phyloP scores from a whole-genome alignment of 2,329 filamentous ascomycete genomes.

The Harringtonia lauricola region DNA sequence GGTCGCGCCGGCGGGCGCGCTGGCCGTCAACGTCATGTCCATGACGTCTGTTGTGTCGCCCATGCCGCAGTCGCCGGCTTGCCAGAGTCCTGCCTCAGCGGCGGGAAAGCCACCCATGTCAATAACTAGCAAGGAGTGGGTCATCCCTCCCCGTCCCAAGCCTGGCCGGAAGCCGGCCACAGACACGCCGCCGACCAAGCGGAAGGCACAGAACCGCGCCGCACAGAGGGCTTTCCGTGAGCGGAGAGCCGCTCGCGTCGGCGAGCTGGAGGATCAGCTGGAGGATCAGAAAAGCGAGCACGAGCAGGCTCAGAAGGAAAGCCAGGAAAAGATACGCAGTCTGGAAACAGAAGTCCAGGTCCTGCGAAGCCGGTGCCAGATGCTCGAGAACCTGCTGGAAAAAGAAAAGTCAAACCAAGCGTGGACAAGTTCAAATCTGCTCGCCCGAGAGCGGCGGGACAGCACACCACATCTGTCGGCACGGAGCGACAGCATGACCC shows the following conservation, averaged over 20 bases:
- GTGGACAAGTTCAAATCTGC: not conserved
- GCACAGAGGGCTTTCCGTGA: constrained; percentile 88
- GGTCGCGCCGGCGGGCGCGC: constrained; percentile 9
- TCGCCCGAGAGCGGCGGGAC: constrained; percentile 5
- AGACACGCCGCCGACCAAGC: constrained; percentile 83
- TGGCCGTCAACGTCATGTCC: constrained; percentile 29
- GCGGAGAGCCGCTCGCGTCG: constrained; percentile 72
- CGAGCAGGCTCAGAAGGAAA: constrained; percentile 44
- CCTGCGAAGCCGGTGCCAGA: constrained; percentile 49
- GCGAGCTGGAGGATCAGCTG: constrained; percentile 59
- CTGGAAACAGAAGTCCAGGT: constrained; percentile 58
- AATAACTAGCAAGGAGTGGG: constrained; percentile 76
- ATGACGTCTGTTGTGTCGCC: constrained; percentile 38
- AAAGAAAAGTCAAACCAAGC: constrained; percentile 28
- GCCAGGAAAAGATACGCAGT: constrained; percentile 43
- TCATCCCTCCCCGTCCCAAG: constrained; percentile 73
- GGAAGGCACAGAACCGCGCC: constrained; percentile 88
- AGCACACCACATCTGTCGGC: not conserved
- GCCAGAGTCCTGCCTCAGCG: constrained; percentile 8
- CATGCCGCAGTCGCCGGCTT: constrained; percentile 25
- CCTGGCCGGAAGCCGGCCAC: constrained; percentile 90
- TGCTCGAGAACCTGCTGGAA: constrained; percentile 53
- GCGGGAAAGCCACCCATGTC: constrained; percentile 31
- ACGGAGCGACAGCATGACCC: not conserved
- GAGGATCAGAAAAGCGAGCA: constrained; percentile 48